These are phyloP conservation scores for Cryptosporidium viatorum DNA, from an alignment of 169 alveolate species.

Conservation along the genomic window DNA sequence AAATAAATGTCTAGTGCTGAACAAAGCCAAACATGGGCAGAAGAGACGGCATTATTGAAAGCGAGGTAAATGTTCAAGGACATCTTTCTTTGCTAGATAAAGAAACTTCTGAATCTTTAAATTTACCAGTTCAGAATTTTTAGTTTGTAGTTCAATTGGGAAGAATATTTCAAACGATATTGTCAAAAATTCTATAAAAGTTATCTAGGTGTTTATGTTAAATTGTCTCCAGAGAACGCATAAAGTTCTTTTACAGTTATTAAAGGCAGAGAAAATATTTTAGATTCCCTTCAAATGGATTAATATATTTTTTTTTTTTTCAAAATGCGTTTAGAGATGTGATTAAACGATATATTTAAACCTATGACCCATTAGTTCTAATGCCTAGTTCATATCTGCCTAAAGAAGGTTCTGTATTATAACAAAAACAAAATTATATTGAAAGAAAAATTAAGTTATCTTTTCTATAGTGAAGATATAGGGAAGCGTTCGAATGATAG, in stretches of 20 bases:
- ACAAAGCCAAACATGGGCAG: background rate
- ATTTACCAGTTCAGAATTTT: background rate
- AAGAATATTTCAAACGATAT: background rate
- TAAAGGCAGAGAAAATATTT: constrained; percentile 58
- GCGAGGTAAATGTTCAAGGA: background rate
- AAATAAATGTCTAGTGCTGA: too few relatives aligned
- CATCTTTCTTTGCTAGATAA: background rate
- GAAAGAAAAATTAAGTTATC: too few relatives aligned
- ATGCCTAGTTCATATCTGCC: background rate
- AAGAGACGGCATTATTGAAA: background rate
- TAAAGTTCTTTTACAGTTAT: constrained; percentile 58
- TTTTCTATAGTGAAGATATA: too few relatives aligned
- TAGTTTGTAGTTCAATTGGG: background rate
- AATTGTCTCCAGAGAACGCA: constrained; percentile 59
- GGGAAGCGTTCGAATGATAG: background rate
- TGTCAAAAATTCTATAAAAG: background rate
- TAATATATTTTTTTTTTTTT: background rate
- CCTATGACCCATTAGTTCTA: background rate
- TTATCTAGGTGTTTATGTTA: constrained; percentile 9
- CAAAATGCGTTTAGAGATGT: background rate
- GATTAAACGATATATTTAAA: background rate
- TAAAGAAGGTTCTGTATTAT: background rate
- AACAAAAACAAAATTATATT: background rate
- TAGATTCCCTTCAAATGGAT: constrained; percentile 23
- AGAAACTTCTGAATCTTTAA: background rate